Base-by-base conservation (phyloP, 2,329 filamentous ascomycete species). In the Salinomyces thailandicus region DNA sequence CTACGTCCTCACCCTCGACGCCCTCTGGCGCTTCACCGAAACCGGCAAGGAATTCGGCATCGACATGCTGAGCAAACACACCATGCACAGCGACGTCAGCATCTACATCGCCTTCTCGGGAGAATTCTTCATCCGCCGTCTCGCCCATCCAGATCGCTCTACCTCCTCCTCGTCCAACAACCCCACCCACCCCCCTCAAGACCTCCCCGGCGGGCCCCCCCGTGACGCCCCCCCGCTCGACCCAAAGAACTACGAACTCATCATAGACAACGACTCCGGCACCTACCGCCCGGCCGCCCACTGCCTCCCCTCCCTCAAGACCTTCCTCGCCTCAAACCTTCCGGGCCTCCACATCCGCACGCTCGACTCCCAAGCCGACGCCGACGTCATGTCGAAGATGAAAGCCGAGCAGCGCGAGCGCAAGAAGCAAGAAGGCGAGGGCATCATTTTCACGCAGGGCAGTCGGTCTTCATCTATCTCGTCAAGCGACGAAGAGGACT, bases 31-130 rank as follows among this genome's bases (percentile, higher is more conserved):
- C 31, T 95, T 95, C 62, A 95, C 89, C 1, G 89, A 95, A 60
- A 96, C 89, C 0, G 89, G 89, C 18, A 91, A 91, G 51, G 87
- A 95, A 52, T 95, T 95, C 41, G 85, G 87, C 35, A 85, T 96
- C 51, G 89, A 95, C 62, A 68, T 95, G 59, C 63, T 96, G 51
- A 86, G 80, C 59, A 96, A 96, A 59, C 89, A 96, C 60, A 93
- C 85, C 27, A 94, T 96, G 85, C 89, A 96, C 63, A 89, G 84
- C 46, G 80, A 95, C 58, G 87, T 94, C 1, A 82, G 79, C 22
- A 81, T 84, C 2, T 94, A 94, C 58, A 85, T 95, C 45, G 89
- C 87, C 15, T 95, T 79, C 56, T 85, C 83, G 0, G 89, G 89
- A 28, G 89, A 96, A 55, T 96, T 96, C 60, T 91, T 95, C 58